Percentiles rank a stretch among this genome's conserved stretches.
These are phyloP conservation scores for Colletotrichum lentis DNA, from an alignment of 2,329 filamentous ascomycete species.

Conservation along the genomic window DNA sequence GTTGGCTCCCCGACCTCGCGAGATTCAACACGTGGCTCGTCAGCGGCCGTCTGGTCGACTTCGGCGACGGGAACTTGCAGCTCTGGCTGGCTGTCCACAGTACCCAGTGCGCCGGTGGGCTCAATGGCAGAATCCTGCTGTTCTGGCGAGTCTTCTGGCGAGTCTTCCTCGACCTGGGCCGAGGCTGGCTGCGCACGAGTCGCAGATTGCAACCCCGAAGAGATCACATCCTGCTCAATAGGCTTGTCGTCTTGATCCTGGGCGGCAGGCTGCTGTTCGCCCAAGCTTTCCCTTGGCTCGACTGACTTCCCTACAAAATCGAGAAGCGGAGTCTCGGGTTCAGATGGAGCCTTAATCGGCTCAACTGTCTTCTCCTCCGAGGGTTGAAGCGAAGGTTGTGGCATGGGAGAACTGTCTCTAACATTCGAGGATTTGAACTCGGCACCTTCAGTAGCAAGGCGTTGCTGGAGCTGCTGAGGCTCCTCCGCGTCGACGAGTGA, in stretches of 20 bases:
- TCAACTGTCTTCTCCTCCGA: not conserved
- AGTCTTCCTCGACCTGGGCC: not conserved
- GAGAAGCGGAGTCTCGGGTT: not conserved
- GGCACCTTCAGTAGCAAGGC: not conserved
- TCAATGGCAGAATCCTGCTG: not conserved
- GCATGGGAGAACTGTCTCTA: not conserved
- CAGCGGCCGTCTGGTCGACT: not conserved
- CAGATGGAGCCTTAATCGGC: not conserved
- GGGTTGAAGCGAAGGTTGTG: not conserved
- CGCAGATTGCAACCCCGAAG: not conserved
- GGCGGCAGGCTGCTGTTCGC: not conserved
- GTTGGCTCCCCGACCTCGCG: not conserved
- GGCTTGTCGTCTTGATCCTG: not conserved
- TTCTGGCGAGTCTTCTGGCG: not conserved
- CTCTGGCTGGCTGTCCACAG: not conserved
- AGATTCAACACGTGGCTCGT: not conserved
- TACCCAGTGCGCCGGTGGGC: no score
- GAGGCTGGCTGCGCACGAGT: not conserved
- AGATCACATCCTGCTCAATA: not conserved
- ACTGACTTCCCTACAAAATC: not conserved
- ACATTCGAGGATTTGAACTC: not conserved
- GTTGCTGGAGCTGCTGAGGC: not conserved
- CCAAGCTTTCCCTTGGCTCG: not conserved
- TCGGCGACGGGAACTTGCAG: not conserved
- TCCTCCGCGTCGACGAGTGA: not conserved